Evolutionary conservation across 2,329 filamentous ascomycete species (phyloP).

Genomic region (Neopestalotiopsis rosae): DNA sequence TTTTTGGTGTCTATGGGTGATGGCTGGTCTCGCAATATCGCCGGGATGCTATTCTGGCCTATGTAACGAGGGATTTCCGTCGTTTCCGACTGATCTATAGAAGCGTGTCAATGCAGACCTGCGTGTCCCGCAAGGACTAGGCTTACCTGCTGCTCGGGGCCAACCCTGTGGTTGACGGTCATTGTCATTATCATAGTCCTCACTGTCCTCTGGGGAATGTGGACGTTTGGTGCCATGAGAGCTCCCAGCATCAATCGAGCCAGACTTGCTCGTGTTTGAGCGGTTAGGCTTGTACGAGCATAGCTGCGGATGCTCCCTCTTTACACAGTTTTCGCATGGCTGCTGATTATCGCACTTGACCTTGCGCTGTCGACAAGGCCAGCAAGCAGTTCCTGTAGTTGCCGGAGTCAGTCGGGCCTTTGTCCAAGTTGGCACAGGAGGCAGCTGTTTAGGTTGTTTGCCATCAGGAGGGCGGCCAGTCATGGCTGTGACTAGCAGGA

Average conservation of each 20-base stretch:
- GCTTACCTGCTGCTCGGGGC: constrained; percentile 37
- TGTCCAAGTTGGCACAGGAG: not conserved
- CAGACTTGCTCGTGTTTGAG: constrained; percentile 42
- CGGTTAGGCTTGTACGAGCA: constrained; percentile 72
- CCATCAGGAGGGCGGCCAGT: not conserved
- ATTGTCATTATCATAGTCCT: constrained; percentile 42
- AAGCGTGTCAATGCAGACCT: not conserved
- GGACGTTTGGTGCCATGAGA: constrained; percentile 45
- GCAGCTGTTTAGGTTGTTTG: constrained; percentile 17
- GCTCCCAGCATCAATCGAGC: constrained; percentile 33
- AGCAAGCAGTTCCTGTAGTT: constrained; percentile 63
- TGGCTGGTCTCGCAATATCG: constrained; percentile 66
- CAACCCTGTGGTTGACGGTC: constrained; percentile 39
- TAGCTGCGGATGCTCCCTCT: constrained; percentile 67
- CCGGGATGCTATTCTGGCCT: constrained; percentile 71
- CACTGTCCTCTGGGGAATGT: constrained; percentile 47
- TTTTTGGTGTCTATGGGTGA: constrained; percentile 57
- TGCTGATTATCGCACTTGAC: constrained; percentile 74
- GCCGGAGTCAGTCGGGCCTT: not conserved
- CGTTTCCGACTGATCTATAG: constrained; percentile 56
- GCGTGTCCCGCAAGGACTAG: not conserved
- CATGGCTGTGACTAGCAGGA: not conserved
- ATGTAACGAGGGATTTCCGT: constrained; percentile 64
- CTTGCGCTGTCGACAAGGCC: constrained; percentile 71
- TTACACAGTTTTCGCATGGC: constrained; percentile 72